A percentile compares a stretch with the other conserved stretches of the same genome.
Conservation (phyloP, 768 basidiomycete species). For the Mycena vitilis region DNA sequence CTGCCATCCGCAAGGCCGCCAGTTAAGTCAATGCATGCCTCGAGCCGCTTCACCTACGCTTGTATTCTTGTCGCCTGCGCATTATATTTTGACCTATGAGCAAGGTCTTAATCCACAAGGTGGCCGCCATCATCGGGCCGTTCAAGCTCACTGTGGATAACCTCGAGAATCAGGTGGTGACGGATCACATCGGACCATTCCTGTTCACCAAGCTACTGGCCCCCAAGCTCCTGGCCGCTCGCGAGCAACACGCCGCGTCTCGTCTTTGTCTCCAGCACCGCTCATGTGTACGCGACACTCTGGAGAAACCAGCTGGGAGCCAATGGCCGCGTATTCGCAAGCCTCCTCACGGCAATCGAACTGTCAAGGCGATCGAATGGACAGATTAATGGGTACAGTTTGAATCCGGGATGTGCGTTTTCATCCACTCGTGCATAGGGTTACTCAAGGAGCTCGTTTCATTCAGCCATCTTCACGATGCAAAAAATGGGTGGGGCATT, state of each 20-base stretch:
- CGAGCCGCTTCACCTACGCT: conserved; percentile 18
- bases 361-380: conserved; percentile 7
- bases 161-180: conserved; percentile 11
- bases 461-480: conserved; percentile 20
- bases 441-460: neutral
- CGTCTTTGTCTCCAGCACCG: conserved; percentile 9
- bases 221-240: neutral
- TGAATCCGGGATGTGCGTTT: conserved; percentile 21
- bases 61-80: neutral
- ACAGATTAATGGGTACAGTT: conserved; percentile 16
- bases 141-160: conserved; percentile 21
- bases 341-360: conserved; percentile 23
- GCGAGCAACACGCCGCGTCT: conserved; percentile 7
- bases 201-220: conserved; percentile 12
- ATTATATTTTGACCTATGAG: neutral
- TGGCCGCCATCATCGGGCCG: conserved; percentile 6
- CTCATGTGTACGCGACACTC: neutral
- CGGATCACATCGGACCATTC: conserved; percentile 14
- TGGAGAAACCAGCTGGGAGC: conserved; percentile 4
- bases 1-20: conserved; percentile 14
- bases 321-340: conserved; percentile 6
- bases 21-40: conserved; percentile 14
- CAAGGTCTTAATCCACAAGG: conserved; percentile 22
- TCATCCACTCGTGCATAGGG: too few species aligned
- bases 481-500: neutral